A percentile compares a stretch with the other conserved stretches of the same genome.
Conservation (phyloP, 2,329 filamentous ascomycete species). For the Ilyonectria sp. region DNA sequence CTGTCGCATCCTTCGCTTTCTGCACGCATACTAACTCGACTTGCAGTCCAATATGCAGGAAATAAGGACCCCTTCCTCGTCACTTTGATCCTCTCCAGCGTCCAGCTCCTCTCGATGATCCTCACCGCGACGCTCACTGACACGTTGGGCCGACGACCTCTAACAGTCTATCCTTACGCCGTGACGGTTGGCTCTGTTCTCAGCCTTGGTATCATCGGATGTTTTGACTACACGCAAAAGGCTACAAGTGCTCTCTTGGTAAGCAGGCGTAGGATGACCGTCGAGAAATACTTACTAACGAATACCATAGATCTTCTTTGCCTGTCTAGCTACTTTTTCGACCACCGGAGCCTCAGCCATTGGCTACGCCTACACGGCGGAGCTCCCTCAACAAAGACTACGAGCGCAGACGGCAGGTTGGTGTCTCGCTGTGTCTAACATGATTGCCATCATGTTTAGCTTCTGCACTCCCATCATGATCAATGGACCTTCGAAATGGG, state of each 20-base stretch:
- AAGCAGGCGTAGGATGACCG: background rate
- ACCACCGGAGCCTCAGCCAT: constrained; percentile 34
- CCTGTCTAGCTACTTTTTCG: constrained; percentile 34
- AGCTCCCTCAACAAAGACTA: constrained; percentile 31
- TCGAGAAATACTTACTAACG: background rate
- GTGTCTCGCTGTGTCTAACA: constrained; percentile 55
- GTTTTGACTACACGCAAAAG: constrained; percentile 35
- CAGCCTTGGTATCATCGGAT: constrained; percentile 34
- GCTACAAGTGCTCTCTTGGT: constrained; percentile 33
- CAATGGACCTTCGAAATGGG: constrained; percentile 56
- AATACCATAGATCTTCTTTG: constrained; percentile 27
- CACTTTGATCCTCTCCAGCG: constrained; percentile 26
- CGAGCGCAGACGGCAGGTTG: constrained; percentile 31
- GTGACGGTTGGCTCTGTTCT: constrained; percentile 31
- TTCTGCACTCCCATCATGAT: constrained; percentile 63
- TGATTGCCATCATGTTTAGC: constrained; percentile 60
- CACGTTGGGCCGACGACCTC: constrained; percentile 28
- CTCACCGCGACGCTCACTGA: constrained; percentile 30
- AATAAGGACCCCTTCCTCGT: constrained; percentile 37
- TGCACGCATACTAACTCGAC: background rate
- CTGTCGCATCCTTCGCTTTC: background rate
- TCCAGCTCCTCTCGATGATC: constrained; percentile 35
- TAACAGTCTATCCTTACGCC: constrained; percentile 30
- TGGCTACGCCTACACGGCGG: constrained; percentile 32
- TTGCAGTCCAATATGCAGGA: constrained; percentile 33